Evolutionary conservation across 2,329 filamentous ascomycete species (phyloP).

Genomic region (Fusarium miscanthi): DNA sequence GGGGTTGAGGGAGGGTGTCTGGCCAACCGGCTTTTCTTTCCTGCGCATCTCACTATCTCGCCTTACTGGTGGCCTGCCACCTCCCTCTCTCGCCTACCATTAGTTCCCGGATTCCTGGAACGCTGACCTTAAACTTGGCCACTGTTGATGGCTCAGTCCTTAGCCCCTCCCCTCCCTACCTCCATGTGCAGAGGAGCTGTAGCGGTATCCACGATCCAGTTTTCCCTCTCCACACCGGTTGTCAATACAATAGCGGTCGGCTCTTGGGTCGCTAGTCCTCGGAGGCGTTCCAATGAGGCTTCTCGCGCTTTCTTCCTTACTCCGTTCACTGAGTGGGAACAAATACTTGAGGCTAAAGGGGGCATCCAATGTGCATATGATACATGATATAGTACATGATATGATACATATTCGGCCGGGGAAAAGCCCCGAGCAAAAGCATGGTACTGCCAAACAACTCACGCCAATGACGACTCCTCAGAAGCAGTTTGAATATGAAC

Average conservation of each 20-base stretch:
- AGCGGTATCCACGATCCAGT: constrained; percentile 31
- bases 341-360: constrained; percentile 24
- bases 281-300: constrained; percentile 31
- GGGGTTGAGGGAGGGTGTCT: constrained; percentile 18
- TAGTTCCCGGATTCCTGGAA: constrained; percentile 45
- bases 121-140: constrained; percentile 26
- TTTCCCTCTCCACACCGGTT: constrained; percentile 35
- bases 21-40: constrained; percentile 35
- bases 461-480: constrained; percentile 17
- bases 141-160: constrained; percentile 23
- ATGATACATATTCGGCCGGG: constrained; percentile 19
- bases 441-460: constrained; percentile 10
- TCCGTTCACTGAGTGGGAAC: constrained; percentile 16
- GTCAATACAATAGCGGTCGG: constrained; percentile 36
- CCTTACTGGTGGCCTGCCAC: constrained; percentile 30
- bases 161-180: constrained; percentile 19
- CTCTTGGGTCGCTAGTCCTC: constrained; percentile 27
- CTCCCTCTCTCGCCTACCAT: constrained; percentile 40
- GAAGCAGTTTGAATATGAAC: constrained; percentile 12
- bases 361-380: constrained; percentile 26
- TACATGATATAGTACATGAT: constrained; percentile 18
- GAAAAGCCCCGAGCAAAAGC: constrained; percentile 23
- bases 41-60: constrained; percentile 42
- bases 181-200: constrained; percentile 11
- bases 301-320: constrained; percentile 6